A percentile compares a stretch with the other conserved stretches of the same genome.
Conservation (phyloP, 1,139 yeast genomes). For the Ogataea hybrid region DNA sequence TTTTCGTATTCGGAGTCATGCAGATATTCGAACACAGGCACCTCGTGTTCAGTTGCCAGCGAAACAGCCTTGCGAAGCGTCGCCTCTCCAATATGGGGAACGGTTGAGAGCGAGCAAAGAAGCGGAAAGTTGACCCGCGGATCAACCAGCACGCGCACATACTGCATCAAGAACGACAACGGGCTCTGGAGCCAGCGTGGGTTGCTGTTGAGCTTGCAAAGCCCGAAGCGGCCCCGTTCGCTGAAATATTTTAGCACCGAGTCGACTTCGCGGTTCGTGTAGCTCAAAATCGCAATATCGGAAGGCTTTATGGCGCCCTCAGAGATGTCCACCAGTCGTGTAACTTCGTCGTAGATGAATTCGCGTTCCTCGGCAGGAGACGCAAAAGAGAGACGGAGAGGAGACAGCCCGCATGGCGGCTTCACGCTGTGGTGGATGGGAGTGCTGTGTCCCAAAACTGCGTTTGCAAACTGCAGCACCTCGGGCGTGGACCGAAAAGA, state of each 20-base stretch:
- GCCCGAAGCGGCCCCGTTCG: conserved; percentile 39
- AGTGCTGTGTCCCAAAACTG: conserved; percentile 26
- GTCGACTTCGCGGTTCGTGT: conserved; percentile 55
- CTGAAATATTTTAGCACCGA: conserved; percentile 41
- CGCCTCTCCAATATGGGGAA: conserved; percentile 34
- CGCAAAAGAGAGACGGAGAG: conserved; percentile 34
- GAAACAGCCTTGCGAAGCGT: conserved; percentile 28
- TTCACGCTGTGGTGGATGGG: conserved; percentile 19
- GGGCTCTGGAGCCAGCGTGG: conserved; percentile 55
- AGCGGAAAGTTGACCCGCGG: conserved; percentile 36
- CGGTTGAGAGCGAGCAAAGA: conserved; percentile 31
- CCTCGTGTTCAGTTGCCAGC: conserved; percentile 15
- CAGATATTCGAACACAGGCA: conserved; percentile 29
- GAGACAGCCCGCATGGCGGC: conserved; percentile 31
- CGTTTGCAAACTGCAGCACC: conserved; percentile 43
- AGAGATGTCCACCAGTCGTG: conserved; percentile 42
- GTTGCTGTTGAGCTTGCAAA: conserved; percentile 44
- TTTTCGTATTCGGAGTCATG: conserved; percentile 6
- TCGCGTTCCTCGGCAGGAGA: conserved; percentile 38
- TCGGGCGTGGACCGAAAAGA: conserved; percentile 62
- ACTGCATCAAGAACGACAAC: conserved; percentile 48
- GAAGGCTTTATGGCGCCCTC: conserved; percentile 44
- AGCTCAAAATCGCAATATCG: conserved; percentile 56
- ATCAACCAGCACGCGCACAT: conserved; percentile 41
- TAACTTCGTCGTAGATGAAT: conserved; percentile 45